phyloP scores from a whole-genome alignment of 169 alveolate species.

The Plasmodium gallinaceum region DNA sequence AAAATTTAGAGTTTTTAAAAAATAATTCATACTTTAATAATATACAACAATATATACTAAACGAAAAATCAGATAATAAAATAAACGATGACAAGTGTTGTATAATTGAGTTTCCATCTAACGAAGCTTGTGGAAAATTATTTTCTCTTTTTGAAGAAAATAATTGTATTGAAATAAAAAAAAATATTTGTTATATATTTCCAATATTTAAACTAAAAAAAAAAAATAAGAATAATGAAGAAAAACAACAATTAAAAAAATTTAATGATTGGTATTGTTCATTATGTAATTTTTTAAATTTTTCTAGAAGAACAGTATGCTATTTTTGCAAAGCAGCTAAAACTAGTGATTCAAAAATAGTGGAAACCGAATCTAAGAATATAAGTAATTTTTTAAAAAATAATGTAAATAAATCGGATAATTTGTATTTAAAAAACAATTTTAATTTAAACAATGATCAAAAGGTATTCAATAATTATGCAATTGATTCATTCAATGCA shows the following conservation, averaged over 20 bases:
- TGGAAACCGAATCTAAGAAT: conserved; percentile 20
- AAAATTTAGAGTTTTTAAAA: conserved; percentile 63
- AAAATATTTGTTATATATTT: conserved; percentile 56
- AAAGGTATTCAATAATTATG: background rate
- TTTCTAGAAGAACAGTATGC: conserved; percentile 77
- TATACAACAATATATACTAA: conserved; percentile 39
- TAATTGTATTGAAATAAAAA: conserved; percentile 35
- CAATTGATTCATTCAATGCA: background rate
- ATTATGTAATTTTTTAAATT: conserved; percentile 83
- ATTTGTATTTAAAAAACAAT: background rate
- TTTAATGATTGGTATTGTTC: conserved; percentile 86
- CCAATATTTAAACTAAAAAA: conserved; percentile 36
- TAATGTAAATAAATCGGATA: conserved; percentile 6
- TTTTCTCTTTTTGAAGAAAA: conserved; percentile 77
- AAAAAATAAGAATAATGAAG: conserved; percentile 16
- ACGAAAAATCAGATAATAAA: conserved; percentile 10
- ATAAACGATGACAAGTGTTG: conserved; percentile 62
- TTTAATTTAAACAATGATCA: conserved; percentile 3
- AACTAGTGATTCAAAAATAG: conserved; percentile 57
- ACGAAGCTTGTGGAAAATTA: conserved; percentile 62
- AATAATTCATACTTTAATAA: conserved; percentile 61
- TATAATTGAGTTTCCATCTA: conserved; percentile 67
- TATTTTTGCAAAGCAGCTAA: conserved; percentile 63
- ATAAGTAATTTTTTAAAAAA: conserved; percentile 32
- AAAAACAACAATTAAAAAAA: conserved; percentile 41